Evolutionary conservation across 2,329 filamentous ascomycete genomes (phyloP).

Genomic region (Aquanectria penicillioides): DNA sequence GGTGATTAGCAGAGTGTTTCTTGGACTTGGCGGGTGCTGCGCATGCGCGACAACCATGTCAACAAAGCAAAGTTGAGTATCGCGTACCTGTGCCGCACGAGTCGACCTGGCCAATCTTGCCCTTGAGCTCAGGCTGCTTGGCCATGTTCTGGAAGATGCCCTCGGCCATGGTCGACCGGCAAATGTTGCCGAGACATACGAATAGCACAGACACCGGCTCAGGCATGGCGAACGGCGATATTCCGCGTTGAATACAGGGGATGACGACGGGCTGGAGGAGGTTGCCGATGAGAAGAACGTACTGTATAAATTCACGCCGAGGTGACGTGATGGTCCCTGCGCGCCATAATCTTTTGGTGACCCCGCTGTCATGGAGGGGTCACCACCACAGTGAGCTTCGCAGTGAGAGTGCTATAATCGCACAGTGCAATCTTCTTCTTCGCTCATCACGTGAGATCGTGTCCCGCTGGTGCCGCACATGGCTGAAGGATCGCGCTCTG

Average conservation of each 20-base stretch:
- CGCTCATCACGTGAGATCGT: constrained; percentile 31
- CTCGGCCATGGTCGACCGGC: constrained; percentile 93
- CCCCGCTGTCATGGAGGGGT: constrained; percentile 42
- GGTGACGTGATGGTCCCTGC: constrained; percentile 40
- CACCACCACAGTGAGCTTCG: constrained; percentile 1
- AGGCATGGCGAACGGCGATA: constrained; percentile 42
- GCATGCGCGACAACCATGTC: neutral
- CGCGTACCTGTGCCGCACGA: constrained; percentile 81
- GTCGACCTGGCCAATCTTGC: constrained; percentile 75
- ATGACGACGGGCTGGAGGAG: constrained; percentile 11
- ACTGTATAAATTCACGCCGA: constrained; percentile 34
- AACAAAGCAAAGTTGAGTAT: no score
- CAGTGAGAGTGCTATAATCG: neutral
- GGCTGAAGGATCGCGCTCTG: constrained; percentile 31
- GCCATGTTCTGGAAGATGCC: constrained; percentile 84
- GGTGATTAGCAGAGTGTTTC: constrained; percentile 19
- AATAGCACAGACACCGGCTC: constrained; percentile 80
- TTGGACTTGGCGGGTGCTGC: neutral
- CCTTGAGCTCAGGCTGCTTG: constrained; percentile 67
- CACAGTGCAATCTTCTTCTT: constrained; percentile 20
- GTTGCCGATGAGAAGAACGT: constrained; percentile 26
- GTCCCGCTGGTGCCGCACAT: constrained; percentile 27
- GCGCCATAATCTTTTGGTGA: constrained; percentile 32
- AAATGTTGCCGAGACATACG: constrained; percentile 97
- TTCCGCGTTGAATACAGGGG: constrained; percentile 2